Conservation (phyloP, 495 filamentous ascomycete species). For the Penicillium simplicissimum region DNA sequence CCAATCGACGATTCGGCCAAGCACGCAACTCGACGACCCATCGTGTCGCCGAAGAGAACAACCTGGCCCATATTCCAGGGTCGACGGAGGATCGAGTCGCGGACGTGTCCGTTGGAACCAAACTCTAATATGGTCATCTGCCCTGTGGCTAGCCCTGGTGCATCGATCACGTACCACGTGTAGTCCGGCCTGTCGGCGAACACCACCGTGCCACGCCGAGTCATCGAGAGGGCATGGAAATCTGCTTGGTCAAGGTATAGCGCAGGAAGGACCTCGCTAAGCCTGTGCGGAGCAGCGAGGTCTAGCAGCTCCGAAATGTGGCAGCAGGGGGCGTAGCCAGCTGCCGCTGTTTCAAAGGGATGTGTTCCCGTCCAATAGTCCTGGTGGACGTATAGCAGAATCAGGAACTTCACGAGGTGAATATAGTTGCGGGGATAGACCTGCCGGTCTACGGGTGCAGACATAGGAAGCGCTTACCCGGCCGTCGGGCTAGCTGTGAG, state of each 20-base stretch:
- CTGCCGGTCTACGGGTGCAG: conserved; percentile 9
- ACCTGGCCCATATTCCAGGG: conserved; percentile 14
- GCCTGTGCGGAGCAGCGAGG: neutral
- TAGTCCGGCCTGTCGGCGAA: conserved; percentile 10
- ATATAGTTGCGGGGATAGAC: neutral
- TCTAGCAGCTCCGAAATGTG: neutral
- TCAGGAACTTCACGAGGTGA: neutral
- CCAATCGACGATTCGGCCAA: neutral
- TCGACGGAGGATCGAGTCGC: conserved; percentile 11
- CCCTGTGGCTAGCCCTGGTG: conserved; percentile 7
- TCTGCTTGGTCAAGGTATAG: conserved; percentile 14
- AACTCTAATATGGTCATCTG: conserved; percentile 10
- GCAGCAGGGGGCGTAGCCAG: neutral
- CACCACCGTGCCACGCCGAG: conserved; percentile 11
- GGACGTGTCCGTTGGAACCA: conserved; percentile 10
- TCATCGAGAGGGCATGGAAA: conserved; percentile 14
- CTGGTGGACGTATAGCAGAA: neutral
- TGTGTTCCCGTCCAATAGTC: neutral
- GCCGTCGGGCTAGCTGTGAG: conserved; percentile 14
- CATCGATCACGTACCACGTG: conserved; percentile 13
- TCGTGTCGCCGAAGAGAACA: conserved; percentile 6
- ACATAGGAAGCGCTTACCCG: conserved; percentile 11
- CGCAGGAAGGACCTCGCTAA: too few relatives aligned
- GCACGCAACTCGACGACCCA: conserved; percentile 8
- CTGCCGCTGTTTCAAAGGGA: neutral